Conservation (phyloP, 129 eudicot genomes). For the Artemisia annua region DNA sequence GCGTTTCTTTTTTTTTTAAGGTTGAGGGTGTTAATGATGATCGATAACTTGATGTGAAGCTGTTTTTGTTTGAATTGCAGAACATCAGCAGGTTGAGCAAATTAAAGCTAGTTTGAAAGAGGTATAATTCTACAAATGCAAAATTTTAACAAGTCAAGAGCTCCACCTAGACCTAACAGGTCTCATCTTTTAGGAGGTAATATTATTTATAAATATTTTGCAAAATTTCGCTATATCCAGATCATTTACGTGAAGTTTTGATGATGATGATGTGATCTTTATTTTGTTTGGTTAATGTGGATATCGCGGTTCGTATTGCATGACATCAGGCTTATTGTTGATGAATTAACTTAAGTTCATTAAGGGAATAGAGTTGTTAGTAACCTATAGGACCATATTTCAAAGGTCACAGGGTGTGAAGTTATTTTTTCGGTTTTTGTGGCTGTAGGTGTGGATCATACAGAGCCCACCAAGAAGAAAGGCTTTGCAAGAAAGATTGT, state of each 20-base stretch:
- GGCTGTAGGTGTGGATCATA: conserved; percentile 61
- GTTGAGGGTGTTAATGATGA: too few relatives aligned
- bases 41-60: background rate
- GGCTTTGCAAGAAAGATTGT: conserved; percentile 49
- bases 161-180: conserved; percentile 58
- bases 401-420: conserved; percentile 5
- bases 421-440: conserved; percentile 16
- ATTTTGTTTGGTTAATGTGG: background rate
- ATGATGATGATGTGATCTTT: background rate
- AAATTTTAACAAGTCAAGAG: conserved; percentile 56
- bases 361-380: too few relatives aligned
- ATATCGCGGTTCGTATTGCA: background rate
- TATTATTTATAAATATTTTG: background rate
- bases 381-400: background rate
- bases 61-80: conserved; percentile 5
- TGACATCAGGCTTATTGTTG: background rate
- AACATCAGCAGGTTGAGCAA: conserved; percentile 20
- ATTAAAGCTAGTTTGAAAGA: conserved; percentile 19
- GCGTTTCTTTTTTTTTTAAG: too few relatives aligned
- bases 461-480: conserved; percentile 54
- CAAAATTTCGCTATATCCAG: too few relatives aligned
- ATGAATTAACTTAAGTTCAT: too few relatives aligned
- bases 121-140: conserved; percentile 45
- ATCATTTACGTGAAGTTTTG: too few relatives aligned
- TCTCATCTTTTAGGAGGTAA: conserved; percentile 71